Conservation (phyloP, 495 filamentous ascomycete species). For the Staphylotrichum tortipilum region DNA sequence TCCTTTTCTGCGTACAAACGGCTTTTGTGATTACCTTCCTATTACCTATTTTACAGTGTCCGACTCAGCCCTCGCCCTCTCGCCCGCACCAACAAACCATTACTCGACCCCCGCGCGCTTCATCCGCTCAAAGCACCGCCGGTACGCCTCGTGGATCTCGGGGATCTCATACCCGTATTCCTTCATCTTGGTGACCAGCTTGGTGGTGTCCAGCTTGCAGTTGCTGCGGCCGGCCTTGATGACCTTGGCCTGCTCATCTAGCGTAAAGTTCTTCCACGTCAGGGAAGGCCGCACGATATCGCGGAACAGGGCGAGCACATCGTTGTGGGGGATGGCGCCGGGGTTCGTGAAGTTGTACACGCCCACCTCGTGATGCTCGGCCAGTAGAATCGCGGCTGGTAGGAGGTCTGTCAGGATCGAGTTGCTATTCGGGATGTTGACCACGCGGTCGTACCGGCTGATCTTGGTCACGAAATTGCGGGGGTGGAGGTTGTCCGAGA, state of each 20-base stretch:
- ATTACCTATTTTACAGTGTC: not conserved
- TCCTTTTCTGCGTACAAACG: too few relatives aligned
- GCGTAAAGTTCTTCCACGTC: slow-evolving; percentile 57
- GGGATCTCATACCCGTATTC: slow-evolving; percentile 52
- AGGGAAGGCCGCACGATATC: slow-evolving; percentile 52
- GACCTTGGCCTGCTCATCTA: slow-evolving; percentile 58
- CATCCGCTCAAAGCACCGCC: slow-evolving; percentile 55
- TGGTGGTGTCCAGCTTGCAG: slow-evolving; percentile 54
- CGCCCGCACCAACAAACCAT: not conserved
- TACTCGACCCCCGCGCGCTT: slow-evolving; percentile 46
- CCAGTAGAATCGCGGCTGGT: slow-evolving; percentile 50
- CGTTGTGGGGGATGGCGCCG: slow-evolving; percentile 59
- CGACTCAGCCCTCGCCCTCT: not conserved
- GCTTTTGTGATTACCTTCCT: too few relatives aligned
- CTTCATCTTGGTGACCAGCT: slow-evolving; percentile 49
- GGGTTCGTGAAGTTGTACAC: slow-evolving; percentile 64
- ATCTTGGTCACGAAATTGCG: slow-evolving; percentile 65
- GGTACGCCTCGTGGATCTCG: slow-evolving; percentile 55
- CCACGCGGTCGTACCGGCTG: slow-evolving; percentile 52
- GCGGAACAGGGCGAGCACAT: slow-evolving; percentile 53
- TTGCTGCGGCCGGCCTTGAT: slow-evolving; percentile 58
- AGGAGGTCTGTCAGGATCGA: slow-evolving; percentile 56
- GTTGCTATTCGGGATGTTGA: slow-evolving; percentile 60
- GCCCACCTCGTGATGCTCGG: slow-evolving; percentile 52
- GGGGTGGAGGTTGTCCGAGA: slow-evolving; percentile 55